A percentile compares a stretch with the other conserved stretches of the same genome.
Evolutionary conservation across 2,329 filamentous ascomycete species (phyloP).

Genomic region (Periconia digitata): DNA sequence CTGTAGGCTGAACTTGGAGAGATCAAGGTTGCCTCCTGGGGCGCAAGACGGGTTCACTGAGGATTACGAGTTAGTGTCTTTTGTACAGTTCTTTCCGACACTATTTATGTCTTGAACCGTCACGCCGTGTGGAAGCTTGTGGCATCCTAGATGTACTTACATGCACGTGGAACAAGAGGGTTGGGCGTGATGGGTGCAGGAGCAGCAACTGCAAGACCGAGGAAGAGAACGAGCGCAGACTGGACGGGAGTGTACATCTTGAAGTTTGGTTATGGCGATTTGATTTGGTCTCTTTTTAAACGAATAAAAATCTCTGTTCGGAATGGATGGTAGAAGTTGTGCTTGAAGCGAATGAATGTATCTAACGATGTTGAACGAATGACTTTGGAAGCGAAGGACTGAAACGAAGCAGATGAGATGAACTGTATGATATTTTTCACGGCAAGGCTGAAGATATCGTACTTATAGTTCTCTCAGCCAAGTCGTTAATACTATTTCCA

Average conservation of each 20-base stretch:
- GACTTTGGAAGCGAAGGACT: background rate
- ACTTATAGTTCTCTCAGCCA: background rate
- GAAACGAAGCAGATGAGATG: background rate
- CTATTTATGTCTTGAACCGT: too few species aligned
- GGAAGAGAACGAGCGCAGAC: constrained; percentile 9
- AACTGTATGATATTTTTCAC: background rate
- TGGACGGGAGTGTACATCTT: constrained; percentile 9
- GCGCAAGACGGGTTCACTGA: constrained; percentile 17
- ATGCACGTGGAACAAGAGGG: constrained; percentile 5
- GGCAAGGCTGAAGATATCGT: background rate
- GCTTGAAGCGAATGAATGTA: background rate
- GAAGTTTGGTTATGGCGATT: background rate
- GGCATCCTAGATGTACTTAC: too few species aligned
- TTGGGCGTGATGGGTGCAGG: constrained; percentile 11
- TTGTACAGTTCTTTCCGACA: too few species aligned
- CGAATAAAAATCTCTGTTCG: background rate
- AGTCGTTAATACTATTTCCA: background rate
- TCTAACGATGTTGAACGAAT: background rate
- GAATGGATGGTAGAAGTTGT: background rate
- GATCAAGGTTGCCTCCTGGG: constrained; percentile 23
- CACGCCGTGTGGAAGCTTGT: too few species aligned
- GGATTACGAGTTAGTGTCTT: too few species aligned
- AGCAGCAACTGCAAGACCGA: constrained; percentile 8
- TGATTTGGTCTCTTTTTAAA: background rate
- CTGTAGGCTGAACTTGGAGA: constrained; percentile 39